Conservation (phyloP, 2,329 filamentous ascomycete species). For the Lachnum nothofagi region DNA sequence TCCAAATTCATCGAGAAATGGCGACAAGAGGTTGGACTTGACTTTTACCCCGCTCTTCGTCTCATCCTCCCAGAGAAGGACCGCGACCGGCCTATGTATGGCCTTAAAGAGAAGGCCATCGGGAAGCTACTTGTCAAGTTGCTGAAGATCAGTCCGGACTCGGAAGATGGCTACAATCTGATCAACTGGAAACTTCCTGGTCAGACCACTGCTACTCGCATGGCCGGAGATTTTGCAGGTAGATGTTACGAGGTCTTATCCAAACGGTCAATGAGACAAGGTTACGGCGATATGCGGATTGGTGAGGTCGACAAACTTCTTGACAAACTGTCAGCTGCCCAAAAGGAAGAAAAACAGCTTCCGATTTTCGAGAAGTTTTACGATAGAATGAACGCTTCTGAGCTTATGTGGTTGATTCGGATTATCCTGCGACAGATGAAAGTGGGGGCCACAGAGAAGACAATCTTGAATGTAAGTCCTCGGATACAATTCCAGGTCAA, state of each 20-base stretch:
- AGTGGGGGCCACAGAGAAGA: constrained; percentile 77
- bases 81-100: constrained; percentile 85
- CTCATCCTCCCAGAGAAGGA: constrained; percentile 92
- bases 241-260: constrained; percentile 82
- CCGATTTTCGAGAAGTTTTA: constrained; percentile 82
- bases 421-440: constrained; percentile 81
- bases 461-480: constrained; percentile 58
- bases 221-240: constrained; percentile 87
- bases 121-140: constrained; percentile 87
- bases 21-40: constrained; percentile 81
- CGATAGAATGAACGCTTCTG: constrained; percentile 83
- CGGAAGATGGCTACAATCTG: constrained; percentile 79
- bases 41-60: constrained; percentile 88
- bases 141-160: constrained; percentile 85
- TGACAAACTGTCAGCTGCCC: constrained; percentile 68
- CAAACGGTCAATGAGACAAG: constrained; percentile 71
- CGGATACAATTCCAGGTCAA: not conserved
- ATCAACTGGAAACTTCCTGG: constrained; percentile 90
- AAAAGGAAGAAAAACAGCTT: constrained; percentile 77
- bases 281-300: constrained; percentile 74
- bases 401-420: constrained; percentile 89
- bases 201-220: constrained; percentile 53
- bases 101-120: constrained; percentile 86
- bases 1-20: constrained; percentile 80
- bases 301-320: constrained; percentile 84